A percentile compares a stretch with the other conserved stretches of the same genome.
These are phyloP conservation scores for Alternaria sp. DNA, from an alignment of 2,329 filamentous ascomycete species.

Conservation along the genomic window DNA sequence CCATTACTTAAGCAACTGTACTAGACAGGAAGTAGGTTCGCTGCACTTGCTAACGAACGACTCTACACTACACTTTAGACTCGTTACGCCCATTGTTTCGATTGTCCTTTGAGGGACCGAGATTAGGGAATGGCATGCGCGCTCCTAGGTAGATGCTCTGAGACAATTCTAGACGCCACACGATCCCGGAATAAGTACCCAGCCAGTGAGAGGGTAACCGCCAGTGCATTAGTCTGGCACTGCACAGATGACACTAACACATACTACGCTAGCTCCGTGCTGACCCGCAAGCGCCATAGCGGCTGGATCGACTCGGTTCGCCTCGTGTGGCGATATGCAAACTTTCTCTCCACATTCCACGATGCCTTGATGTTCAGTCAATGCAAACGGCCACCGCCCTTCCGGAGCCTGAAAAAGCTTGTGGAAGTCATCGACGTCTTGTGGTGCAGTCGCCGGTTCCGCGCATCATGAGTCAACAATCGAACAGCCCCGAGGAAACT, in stretches of 20 bases:
- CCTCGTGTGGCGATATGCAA: constrained; percentile 19
- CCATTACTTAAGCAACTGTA: background rate
- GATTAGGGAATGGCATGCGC: background rate
- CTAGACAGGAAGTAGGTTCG: background rate
- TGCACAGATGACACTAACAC: background rate
- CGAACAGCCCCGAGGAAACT: constrained; percentile 2
- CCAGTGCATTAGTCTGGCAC: background rate
- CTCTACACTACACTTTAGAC: background rate
- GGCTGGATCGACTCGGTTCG: constrained; percentile 12
- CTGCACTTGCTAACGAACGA: background rate
- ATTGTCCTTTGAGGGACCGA: background rate
- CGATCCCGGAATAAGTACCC: background rate
- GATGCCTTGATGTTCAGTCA: background rate
- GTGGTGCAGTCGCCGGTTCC: background rate
- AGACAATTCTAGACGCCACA: background rate
- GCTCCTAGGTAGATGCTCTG: background rate
- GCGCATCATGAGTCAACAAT: constrained; percentile 15
- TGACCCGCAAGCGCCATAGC: background rate
- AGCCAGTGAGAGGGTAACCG: background rate
- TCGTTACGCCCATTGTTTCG: background rate
- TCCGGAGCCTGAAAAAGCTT: background rate
- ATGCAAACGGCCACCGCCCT: background rate
- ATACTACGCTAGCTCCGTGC: constrained; percentile 8
- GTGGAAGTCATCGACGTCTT: background rate
- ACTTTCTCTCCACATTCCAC: constrained; percentile 17